Base-by-base conservation (phyloP, 2,329 filamentous ascomycete species). In the Neonectria magnoliae region DNA sequence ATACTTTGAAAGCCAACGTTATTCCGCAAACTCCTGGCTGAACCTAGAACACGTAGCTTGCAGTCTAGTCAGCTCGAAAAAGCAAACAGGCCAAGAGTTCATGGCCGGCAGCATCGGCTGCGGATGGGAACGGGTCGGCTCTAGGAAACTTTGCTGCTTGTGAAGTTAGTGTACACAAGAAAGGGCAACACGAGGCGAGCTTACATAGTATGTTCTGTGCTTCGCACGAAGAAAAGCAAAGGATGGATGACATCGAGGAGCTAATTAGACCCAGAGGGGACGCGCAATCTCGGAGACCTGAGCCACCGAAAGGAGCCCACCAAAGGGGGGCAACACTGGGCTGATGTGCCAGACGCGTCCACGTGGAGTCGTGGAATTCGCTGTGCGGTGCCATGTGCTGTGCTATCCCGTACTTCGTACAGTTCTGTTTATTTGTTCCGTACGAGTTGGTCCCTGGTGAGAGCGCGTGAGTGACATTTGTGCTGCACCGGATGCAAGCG, bases 321-420 rank as follows among this genome's bases (percentile, higher is more conserved):
- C 48, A 51, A 51, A 51, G 29, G 48, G 48, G 48, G 48, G 57
- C 62, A 67, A 44, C 44, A 38, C 54, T 51, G 60, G 44, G 51
- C 42, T 20, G 36, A 51, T 36, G 48, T 51, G 42, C 33, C 47
- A 36, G 36, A 48, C 36, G 36, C 25, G 54, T 71, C 71, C 71
- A 73, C 71, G 71, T 73, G 71, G 68, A 73, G 68, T 65, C 51
- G 59, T 64, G 65, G 68, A 73, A 73, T 71, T 72, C 68, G 71
- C 64, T 69, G 66, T 53, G 58, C 41, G 33, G 50, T 57, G 42
- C 44, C 56, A 70, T 44, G 42, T 20, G 48, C 59, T 57, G 65
- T 10, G n/a, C 45, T 50, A 50, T 27, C n/a, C 47, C 27, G 25
- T 29, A 18, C 25, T 29, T 10, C 29, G 29, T 29, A 29, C 29